Base-by-base conservation (phyloP, 2,329 filamentous ascomycete species). In the Orbilia brochopaga region DNA sequence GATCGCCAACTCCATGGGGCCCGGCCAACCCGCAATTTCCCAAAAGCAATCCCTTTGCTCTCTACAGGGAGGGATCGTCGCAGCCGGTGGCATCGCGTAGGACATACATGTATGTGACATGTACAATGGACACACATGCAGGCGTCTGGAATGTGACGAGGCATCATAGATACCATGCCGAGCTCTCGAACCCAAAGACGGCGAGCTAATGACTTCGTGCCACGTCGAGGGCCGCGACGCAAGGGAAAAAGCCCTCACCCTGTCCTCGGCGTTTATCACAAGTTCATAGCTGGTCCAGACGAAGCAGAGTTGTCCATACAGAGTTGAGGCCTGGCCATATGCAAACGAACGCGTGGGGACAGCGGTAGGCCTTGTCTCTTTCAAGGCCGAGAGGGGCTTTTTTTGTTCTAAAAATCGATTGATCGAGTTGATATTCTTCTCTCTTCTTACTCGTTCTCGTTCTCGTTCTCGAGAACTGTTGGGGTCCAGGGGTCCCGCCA, bases 201-300 rank as follows among this genome's bases (percentile, higher is more conserved):
- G 48, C 48, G 62, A 70, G 37, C 66, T 69, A 70, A 70, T 63
- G 37, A 30, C 66, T 30, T 55, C 37, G 44, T 64, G 66, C 66
- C 66, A 70, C 66, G 58, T 70, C 32, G 59, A 55, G 46, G 32
- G 30, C 24, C 27, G 54, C 52, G 23, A 61, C 15, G 46, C 46
- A 51, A 51, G 46, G 46, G 19, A 21, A 17, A 42, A 42, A 15
- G 13, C 32, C 13, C 13, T 17, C 11, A 42, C 13, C 27, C 8
- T 32, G 37, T 42, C n/a, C n/a, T 13, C 4, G 37, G n/a, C n/a
- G 13, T 42, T 42, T 3, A 13, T 17, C n/a, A 42, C 13, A 42
- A 42, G 37, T 6, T 4, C n/a, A 42, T 15, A 15, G 37, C n/a
- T n/a, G n/a, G n/a, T n/a, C n/a, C 37, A 13, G 37, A 42, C 4